phyloP scores from a whole-genome alignment of 345 rosid genomes.

The Eucalyptus paniculata region DNA sequence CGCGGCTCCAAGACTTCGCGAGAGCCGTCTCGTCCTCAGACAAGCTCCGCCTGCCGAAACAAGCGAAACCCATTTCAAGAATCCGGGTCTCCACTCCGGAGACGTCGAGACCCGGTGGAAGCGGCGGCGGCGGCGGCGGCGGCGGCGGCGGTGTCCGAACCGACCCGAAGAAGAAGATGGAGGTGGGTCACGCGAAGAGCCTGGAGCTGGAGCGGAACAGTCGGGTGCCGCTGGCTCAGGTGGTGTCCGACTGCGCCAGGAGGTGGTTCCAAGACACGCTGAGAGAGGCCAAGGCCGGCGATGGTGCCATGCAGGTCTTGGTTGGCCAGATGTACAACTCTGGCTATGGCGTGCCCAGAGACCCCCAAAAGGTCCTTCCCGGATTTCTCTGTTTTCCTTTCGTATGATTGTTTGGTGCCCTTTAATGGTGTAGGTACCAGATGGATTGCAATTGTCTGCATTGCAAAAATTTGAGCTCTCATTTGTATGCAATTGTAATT shows the following conservation, averaged over 20 bases:
- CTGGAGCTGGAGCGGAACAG: not conserved
- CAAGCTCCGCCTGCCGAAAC: constrained; percentile 16
- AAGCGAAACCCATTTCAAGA: constrained; percentile 3
- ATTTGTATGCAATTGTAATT: not conserved
- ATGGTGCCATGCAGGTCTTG: constrained; percentile 60
- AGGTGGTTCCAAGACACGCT: constrained; percentile 79
- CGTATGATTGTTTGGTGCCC: not conserved
- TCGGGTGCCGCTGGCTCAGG: constrained; percentile 46
- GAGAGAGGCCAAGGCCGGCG: constrained; percentile 65
- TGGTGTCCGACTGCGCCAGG: constrained; percentile 57
- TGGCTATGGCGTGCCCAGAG: constrained; percentile 71
- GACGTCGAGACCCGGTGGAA: not conserved
- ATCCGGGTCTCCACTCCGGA: constrained; percentile 6
- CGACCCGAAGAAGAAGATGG: constrained; percentile 25
- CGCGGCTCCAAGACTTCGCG: constrained; percentile 30
- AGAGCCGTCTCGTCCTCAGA: constrained; percentile 28
- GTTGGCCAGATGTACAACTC: constrained; percentile 80
- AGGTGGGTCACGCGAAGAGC: constrained; percentile 1
- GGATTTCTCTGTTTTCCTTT: not conserved
- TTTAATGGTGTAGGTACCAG: not conserved
- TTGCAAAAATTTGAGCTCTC: not conserved
- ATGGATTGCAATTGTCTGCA: not conserved
- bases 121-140: constrained; percentile 16
- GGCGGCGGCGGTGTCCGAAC: not conserved
- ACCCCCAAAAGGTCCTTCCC: constrained; percentile 44